Base-by-base conservation (phyloP, 2,329 filamentous ascomycete species). In the Dendryphion nanum region DNA sequence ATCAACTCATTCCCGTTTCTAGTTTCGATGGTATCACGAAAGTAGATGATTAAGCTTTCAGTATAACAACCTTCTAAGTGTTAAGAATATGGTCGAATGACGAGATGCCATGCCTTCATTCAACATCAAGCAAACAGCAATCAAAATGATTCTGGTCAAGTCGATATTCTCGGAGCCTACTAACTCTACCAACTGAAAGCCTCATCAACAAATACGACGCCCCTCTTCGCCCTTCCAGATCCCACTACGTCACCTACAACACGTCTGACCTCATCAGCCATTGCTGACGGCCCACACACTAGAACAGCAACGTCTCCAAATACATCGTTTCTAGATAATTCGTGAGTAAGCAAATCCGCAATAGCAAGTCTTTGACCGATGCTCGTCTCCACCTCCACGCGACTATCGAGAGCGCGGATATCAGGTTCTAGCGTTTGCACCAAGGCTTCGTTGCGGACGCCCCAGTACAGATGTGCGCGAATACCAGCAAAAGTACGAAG, bases 121-220 rank as follows among this genome's bases (percentile, higher is more conserved):
- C n/a, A 26, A 8, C 8, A 8, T n/a, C 23, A 26, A 26, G n/a
- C 8, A 26, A 8, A 8, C n/a, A 26, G n/a, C 8, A 26, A 26
- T 26, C 23, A 26, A 8, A 8, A 26, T 26, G 23, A 26, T n/a
- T n/a, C n/a, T n/a, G n/a, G n/a, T n/a, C n/a, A n/a, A n/a, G n/a
- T n/a, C n/a, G n/a, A n/a, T n/a, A n/a, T n/a, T n/a, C n/a, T n/a
- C n/a, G n/a, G n/a, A n/a, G n/a, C n/a, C n/a, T n/a, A n/a, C n/a
- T n/a, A n/a, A n/a, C 23, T 26, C 23, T 26, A 26, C 23, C 23
- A 26, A n/a, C 23, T 26, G 29, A 30, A 30, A 4, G 29, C 29
- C 16, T 30, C 29, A 17, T 14, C 29, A 30, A 14, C 29, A n/a
- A 30, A 30, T 30, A 26, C 2, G 23, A 15, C n/a, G n/a, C 19